Evolutionary conservation across 140 eudicot genomes (phyloP).

Genomic region (Erigeron philadelphicus): DNA sequence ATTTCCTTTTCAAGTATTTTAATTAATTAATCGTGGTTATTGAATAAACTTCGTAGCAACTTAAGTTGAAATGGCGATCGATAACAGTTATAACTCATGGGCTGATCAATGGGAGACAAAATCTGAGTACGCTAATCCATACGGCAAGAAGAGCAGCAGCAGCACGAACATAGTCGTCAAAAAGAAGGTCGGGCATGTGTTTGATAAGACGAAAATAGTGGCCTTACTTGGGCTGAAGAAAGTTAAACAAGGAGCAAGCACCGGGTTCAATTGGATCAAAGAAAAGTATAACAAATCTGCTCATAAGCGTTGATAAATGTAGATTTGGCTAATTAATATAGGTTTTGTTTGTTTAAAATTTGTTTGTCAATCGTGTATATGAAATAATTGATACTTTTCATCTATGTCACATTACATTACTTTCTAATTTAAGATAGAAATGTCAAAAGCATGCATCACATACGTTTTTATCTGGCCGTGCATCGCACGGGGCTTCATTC

Average conservation of each 20-base stretch:
- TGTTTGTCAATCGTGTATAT: no score
- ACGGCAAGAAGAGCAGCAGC: conserved; percentile 26
- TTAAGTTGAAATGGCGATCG: conserved; percentile 23
- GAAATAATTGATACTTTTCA: no score
- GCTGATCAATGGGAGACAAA: conserved; percentile 45
- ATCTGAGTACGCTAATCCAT: conserved; percentile 30
- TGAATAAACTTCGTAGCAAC: neutral
- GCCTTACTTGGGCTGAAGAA: conserved; percentile 52
- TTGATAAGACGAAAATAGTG: conserved; percentile 38
- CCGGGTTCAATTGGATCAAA: conserved; percentile 54
- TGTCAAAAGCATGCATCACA: no score
- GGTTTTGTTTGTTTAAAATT: no score
- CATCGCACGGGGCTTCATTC: no score
- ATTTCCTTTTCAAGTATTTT: no score
- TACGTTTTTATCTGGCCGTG: no score
- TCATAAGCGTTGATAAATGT: neutral
- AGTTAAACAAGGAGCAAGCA: conserved; percentile 53
- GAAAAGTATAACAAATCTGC: conserved; percentile 40
- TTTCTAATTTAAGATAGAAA: no score
- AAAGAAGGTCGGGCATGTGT: neutral
- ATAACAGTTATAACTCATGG: conserved; percentile 39
- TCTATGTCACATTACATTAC: no score
- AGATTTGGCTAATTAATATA: no score
- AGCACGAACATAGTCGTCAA: conserved; percentile 8
- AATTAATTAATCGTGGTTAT: no score